Evolutionary conservation across 352 stramenopile genomes (phyloP), one percentile per base, ranked within the genome.

Genomic region (Phytophthora hibernalis): DNA sequence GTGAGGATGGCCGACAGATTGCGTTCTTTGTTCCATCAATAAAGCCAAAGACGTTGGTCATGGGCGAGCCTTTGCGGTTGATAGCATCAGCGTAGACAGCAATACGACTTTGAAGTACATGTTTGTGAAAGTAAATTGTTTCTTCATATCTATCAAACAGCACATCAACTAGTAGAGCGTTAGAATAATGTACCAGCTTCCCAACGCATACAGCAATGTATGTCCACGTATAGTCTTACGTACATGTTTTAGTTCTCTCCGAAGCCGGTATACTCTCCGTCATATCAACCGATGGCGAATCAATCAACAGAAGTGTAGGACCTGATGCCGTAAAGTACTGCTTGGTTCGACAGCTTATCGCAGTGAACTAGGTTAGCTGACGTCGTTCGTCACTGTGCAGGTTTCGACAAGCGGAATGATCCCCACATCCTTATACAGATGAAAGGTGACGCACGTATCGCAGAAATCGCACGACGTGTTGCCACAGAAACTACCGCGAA

Each of bases 231-330:
- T 13, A 72, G 71, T 1, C 68, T 62, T 15, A 67, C 24, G 21
- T 58, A 58, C 49, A 72, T 54, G 2, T 63, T 9, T 18, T 61
- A 5, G 7, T 30, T 45, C 11, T 70, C 55, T 16, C 48, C 63
- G 31, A 35, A 54, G 5, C 66, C 56, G 2, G 50, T 21, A 18
- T 70, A 70, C 11, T 56, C 55, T n/a, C 63, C 55, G 18, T 72
- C 64, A 6, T 51, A 7, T 11, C 65, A n/a, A 26, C 50, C 68
- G 22, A 54, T 57, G 3, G 50, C 28, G 47, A 75, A 87, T 11
- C 71, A 60, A 22, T 82, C 72, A 15, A 68, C 79, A 2, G 65
- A 51, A 53, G 85, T 78, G 64, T 82, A 80, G 53, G 79, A 82
- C 12, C 74, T 70, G 53, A 83, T 71, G 18, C 72, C 74, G 42